A percentile compares a stretch with the other conserved stretches of the same genome.
Evolutionary conservation across 73 alveolate genomes (phyloP).

Genomic region (Paramecium caudatum): DNA sequence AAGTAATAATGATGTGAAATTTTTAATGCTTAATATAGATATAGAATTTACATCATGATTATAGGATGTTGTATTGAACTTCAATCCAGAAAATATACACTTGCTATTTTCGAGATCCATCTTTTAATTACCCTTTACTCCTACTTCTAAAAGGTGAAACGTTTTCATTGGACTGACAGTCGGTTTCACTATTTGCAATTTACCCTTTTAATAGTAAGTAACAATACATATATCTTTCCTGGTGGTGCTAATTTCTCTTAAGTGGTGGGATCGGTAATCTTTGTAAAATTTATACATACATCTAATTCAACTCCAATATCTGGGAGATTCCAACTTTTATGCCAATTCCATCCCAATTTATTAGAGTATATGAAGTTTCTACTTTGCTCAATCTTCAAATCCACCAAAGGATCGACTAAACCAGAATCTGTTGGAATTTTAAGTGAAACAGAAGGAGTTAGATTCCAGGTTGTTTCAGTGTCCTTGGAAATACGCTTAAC

Average conservation of each 20-base stretch:
- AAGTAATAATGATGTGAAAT: slow-evolving; percentile 69
- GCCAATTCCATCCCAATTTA: slow-evolving; percentile 78
- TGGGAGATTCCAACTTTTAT: slow-evolving; percentile 85
- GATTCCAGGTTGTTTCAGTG: slow-evolving; percentile 76
- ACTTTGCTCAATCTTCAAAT: slow-evolving; percentile 66
- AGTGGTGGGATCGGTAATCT: slow-evolving; percentile 80
- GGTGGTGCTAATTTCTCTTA: slow-evolving; percentile 84
- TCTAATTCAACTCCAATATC: slow-evolving; percentile 80
- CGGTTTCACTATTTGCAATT: slow-evolving; percentile 62
- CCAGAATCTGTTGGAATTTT: slow-evolving; percentile 55
- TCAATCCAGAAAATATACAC: slow-evolving; percentile 82
- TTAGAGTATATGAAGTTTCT: slow-evolving; percentile 68
- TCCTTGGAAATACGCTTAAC: slow-evolving; percentile 72
- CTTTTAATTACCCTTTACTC: slow-evolving; percentile 82
- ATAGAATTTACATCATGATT: slow-evolving; percentile 77
- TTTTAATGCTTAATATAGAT: slow-evolving; percentile 26
- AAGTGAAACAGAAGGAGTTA: slow-evolving; percentile 39
- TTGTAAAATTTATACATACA: slow-evolving; percentile 38
- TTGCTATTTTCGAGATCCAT: slow-evolving; percentile 77
- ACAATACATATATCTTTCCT: slow-evolving; percentile 78
- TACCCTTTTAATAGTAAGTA: slow-evolving; percentile 16
- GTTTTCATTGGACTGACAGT: slow-evolving; percentile 76
- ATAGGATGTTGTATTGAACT: slow-evolving; percentile 81
- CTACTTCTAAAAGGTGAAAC: slow-evolving; percentile 78
- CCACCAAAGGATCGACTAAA: slow-evolving; percentile 55